phyloP scores from a whole-genome alignment of 2,329 filamentous ascomycete genomes.

The Pezicula radicicola region DNA sequence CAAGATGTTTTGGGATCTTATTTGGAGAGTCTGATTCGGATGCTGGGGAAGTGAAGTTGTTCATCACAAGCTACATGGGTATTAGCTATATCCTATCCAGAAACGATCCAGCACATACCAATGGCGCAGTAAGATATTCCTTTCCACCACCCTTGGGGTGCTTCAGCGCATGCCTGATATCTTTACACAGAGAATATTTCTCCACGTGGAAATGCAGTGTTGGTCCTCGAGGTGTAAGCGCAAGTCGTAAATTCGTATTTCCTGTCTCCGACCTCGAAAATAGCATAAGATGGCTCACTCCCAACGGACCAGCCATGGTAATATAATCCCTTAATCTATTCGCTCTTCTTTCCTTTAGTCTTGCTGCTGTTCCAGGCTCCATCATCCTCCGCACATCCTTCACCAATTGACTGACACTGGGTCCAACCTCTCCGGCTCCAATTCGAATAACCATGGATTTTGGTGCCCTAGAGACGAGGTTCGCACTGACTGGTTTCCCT shows the following conservation, averaged over 20 bases:
- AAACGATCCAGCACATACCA: conserved; percentile 47
- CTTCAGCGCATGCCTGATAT: conserved; percentile 80
- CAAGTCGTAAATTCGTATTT: conserved; percentile 88
- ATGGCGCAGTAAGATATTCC: conserved; percentile 79
- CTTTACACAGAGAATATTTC: conserved; percentile 90
- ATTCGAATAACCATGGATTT: conserved; percentile 99
- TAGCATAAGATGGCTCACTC: conserved; percentile 87
- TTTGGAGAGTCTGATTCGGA: conserved; percentile 52
- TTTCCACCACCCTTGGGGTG: conserved; percentile 80
- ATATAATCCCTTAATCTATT: conserved; percentile 92
- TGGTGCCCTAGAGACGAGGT: conserved; percentile 61
- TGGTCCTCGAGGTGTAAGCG: conserved; percentile 83
- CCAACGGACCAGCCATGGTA: conserved; percentile 91
- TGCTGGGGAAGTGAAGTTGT: conserved; percentile 78
- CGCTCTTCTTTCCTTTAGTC: conserved; percentile 82
- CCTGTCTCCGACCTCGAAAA: conserved; percentile 88
- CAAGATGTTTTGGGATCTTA: conserved; percentile 88
- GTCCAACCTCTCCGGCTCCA: conserved; percentile 88
- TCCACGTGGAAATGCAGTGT: conserved; percentile 94
- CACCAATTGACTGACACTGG: conserved; percentile 86
- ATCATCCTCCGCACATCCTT: conserved; percentile 90
- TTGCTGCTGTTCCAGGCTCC: conserved; percentile 89
- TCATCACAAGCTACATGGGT: conserved; percentile 77
- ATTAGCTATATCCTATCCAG: conserved; percentile 22
- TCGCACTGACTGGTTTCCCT: conserved; percentile 56